A percentile compares a stretch with the other conserved stretches of the same genome.
These are phyloP conservation scores for Saksenaea vasiformis DNA, from an alignment of 371 early-diverging fungal species.

Conservation along the genomic window DNA sequence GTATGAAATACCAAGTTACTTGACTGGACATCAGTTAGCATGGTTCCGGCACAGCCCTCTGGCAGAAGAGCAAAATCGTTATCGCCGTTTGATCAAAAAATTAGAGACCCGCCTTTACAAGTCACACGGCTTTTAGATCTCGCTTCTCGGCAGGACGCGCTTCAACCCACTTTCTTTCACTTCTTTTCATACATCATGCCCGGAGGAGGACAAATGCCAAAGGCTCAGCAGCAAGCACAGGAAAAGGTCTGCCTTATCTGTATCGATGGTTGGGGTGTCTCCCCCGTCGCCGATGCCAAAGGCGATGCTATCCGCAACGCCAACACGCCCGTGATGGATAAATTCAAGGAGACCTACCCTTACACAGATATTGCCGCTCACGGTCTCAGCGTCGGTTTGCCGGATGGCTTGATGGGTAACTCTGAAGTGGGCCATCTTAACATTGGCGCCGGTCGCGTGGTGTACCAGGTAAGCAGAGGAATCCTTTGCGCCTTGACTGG, in stretches of 20 bases:
- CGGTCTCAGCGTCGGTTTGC: constrained; percentile 97
- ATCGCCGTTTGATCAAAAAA: background rate
- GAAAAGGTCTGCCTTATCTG: constrained; percentile 78
- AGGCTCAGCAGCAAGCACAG: constrained; percentile 44
- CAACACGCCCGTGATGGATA: constrained; percentile 92
- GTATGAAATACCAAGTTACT: no score
- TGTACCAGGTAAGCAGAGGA: constrained; percentile 86
- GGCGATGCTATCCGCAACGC: constrained; percentile 96
- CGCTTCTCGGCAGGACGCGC: background rate
- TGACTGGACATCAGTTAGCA: background rate
- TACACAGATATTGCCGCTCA: constrained; percentile 89
- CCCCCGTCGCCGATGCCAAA: constrained; percentile 59
- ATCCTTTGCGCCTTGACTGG: constrained; percentile 8
- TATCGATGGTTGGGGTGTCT: constrained; percentile 98
- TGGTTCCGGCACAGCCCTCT: background rate
- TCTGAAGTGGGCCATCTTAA: constrained; percentile 99
- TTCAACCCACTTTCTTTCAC: background rate
- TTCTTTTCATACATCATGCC: constrained; percentile 33
- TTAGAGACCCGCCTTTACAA: background rate
- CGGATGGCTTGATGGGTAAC: constrained; percentile 99
- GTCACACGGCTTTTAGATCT: background rate
- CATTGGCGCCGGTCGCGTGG: constrained; percentile 99
- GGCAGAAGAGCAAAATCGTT: no score
- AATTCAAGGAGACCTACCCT: constrained; percentile 73
- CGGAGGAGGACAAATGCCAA: constrained; percentile 55